Percentiles rank a stretch among this genome's conserved stretches.
Evolutionary conservation across 805 yeast genomes (phyloP).

Genomic region (Pichia gijzeniarum): DNA sequence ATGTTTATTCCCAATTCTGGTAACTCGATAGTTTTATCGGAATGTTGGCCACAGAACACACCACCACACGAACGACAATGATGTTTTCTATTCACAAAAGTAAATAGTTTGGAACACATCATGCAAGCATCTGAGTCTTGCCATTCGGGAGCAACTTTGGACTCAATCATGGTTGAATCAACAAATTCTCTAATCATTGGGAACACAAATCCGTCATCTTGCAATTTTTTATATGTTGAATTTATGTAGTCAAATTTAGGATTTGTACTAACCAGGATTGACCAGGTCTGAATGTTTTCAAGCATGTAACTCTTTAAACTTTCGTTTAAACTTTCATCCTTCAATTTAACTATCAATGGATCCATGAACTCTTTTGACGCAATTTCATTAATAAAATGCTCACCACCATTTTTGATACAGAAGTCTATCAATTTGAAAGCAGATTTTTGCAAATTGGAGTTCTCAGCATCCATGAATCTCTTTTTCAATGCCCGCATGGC

Average conservation of each 20-base stretch:
- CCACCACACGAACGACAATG: conserved; percentile 98
- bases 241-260: conserved; percentile 59
- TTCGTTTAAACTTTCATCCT: conserved; percentile 29
- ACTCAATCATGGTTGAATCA: conserved; percentile 59
- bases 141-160: conserved; percentile 97
- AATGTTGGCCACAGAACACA: conserved; percentile 80
- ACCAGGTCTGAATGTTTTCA: conserved; percentile 70
- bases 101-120: conserved; percentile 78
- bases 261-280: conserved; percentile 62
- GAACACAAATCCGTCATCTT: conserved; percentile 58
- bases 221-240: conserved; percentile 52
- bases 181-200: conserved; percentile 42
- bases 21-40: conserved; percentile 62
- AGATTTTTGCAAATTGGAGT: conserved; percentile 76
- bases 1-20: conserved; percentile 82
- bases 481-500: conserved; percentile 82
- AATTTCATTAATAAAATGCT: conserved; percentile 71
- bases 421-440: conserved; percentile 74
- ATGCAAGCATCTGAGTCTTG: conserved; percentile 91
- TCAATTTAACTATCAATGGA: conserved; percentile 48
- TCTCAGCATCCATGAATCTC: conserved; percentile 50
- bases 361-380: conserved; percentile 84
- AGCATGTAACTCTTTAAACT: conserved; percentile 57
- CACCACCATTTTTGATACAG: conserved; percentile 90
- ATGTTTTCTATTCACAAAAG: conserved; percentile 84